Conservation (phyloP, 169 alveolate species). For the Neospora caninum region DNA sequence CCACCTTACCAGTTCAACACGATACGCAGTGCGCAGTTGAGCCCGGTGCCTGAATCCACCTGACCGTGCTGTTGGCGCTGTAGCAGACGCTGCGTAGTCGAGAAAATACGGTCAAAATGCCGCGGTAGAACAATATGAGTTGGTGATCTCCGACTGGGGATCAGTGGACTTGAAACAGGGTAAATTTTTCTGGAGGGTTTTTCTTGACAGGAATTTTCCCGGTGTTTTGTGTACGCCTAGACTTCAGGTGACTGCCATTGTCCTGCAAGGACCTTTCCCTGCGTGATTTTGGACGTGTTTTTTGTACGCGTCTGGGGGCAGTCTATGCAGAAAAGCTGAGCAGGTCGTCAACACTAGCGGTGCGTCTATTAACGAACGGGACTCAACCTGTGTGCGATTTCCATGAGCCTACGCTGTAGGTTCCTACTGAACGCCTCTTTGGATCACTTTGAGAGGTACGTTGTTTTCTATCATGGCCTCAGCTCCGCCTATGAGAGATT, state of each 20-base stretch:
- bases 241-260: background rate
- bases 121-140: background rate
- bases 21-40: background rate
- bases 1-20: background rate
- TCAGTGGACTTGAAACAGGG: background rate
- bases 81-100: background rate
- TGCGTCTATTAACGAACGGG: too few species aligned
- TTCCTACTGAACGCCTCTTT: too few species aligned
- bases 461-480: too few species aligned
- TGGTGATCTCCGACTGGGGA: background rate
- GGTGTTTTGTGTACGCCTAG: background rate
- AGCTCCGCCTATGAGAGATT: too few species aligned
- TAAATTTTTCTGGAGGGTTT: background rate
- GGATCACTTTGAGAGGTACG: too few species aligned
- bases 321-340: too few species aligned
- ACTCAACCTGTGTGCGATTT: too few species aligned
- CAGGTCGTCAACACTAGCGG: too few species aligned
- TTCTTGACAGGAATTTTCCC: background rate
- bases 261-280: background rate
- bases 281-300: background rate
- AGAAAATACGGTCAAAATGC: background rate
- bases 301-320: too few species aligned
- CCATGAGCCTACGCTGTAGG: too few species aligned
- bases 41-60: background rate
- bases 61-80: background rate